phyloP scores from a whole-genome alignment of 2,329 filamentous ascomycete genomes.

The Camillea tinctor region DNA sequence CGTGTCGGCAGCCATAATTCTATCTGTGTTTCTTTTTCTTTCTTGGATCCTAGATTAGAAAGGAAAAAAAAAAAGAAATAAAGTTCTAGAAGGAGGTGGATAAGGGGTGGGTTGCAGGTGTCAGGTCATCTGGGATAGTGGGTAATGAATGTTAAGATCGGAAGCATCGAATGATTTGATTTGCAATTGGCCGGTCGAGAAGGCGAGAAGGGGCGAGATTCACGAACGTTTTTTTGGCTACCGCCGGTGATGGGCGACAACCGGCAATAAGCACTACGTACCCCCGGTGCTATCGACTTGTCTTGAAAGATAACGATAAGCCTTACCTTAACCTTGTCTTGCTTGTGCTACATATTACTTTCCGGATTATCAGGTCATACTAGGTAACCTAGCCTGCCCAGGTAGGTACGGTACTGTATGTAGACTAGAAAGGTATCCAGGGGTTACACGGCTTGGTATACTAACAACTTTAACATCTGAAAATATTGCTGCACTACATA shows the following conservation, averaged over 20 bases:
- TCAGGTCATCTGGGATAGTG: neutral
- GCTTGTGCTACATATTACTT: too few species aligned
- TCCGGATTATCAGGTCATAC: too few species aligned
- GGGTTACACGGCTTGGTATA: too few species aligned
- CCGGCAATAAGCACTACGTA: neutral
- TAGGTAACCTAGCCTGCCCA: too few species aligned
- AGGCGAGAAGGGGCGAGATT: neutral
- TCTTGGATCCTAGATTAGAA: neutral
- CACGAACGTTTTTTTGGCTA: neutral
- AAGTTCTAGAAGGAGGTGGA: constrained; percentile 6
- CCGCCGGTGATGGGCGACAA: neutral
- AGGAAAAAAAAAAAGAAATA: constrained; percentile 4
- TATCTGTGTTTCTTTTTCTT: neutral
- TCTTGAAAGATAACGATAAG: neutral
- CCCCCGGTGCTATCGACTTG: neutral
- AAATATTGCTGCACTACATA: too few species aligned
- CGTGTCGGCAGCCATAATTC: constrained; percentile 39
- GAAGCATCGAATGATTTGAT: neutral
- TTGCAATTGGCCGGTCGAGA: neutral
- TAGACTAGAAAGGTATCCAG: too few species aligned
- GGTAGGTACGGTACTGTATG: too few species aligned
- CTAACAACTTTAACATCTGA: too few species aligned
- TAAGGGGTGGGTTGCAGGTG: neutral
- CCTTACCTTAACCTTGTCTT: too few species aligned
- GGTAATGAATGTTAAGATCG: neutral